Evolutionary conservation across 1,284 basidiomycete genomes (phyloP), one percentile per base, ranked within the genome.

Genomic region (Uromyces viciae-fabae): DNA sequence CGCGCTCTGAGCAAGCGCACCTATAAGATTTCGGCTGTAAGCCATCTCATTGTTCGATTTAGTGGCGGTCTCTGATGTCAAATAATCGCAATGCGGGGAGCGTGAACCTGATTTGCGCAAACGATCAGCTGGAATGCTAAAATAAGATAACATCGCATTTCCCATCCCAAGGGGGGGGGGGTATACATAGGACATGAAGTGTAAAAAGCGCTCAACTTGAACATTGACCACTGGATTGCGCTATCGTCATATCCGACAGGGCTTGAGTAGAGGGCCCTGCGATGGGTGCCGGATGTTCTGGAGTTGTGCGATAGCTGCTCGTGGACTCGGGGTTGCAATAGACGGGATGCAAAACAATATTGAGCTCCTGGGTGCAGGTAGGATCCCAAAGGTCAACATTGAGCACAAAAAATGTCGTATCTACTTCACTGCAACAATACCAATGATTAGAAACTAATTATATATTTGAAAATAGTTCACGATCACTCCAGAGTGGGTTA

Each of bases 321-420:
- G 33, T n/a, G 36, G 43, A 38, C 14, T 78, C 75, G 17, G 62
- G 42, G 43, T 78, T 78, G 22, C 36, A 78, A 46, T 68, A 78
- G 64, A 78, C 75, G 3, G 75, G 75, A 69, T 78, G 75, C 75
- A 78, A 68, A 17, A 78, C 75, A 49, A 78, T 78, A 28, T 78
- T 78, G 28, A 56, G 40, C 25, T 78, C 75, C 46, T 69, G 75
- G 36, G 54, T 40, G 5, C 90, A 91, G 84, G 94, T 43, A 8
- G 75, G 69, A 33, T 69, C 64, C 75, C 75, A 78, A 0, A 95
- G 87, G 86, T 95, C 94, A 19, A 93, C 93, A 62, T 92, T 93
- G 36, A 94, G 91, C 64, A 96, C 87, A 85, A 96, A 92, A 86
- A 94, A 94, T 0, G 92, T 92, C 82, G 89, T 91, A 85, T 95